Base-by-base conservation (phyloP, 2,329 filamentous ascomycete species). In the Aspergillus unguis region DNA sequence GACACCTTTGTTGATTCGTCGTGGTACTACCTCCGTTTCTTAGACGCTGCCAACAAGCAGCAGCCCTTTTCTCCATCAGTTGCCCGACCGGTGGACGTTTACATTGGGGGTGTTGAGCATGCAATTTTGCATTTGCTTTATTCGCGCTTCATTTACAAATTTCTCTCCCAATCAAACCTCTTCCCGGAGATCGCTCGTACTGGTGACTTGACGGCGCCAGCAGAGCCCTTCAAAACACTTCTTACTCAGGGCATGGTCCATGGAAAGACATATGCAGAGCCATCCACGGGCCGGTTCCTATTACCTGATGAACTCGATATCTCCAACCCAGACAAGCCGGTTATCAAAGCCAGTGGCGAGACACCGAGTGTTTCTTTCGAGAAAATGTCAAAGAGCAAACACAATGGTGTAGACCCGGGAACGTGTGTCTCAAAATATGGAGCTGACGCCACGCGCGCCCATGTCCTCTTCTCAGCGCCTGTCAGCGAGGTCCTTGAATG, bases 1-100 rank as follows among this genome's bases (percentile, higher is more conserved):
- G 91, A 96, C 69, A 96, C 91, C 0, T 96, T 96, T 72, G 91
- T 96, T 55, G 91, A 95, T 72, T 95, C 90, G 1, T 95, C 90
- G 49, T 96, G 91, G 91, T 96, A 96, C 70, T 95, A 86, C 65
- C 84, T 92, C 73, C 83, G 90, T 9, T 95, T 90, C 62, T 72
- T 85, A 28, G 89, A 95, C 62, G 77, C 87, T 1, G 76, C 84
- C 17, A 92, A 94, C 59, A 59, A 76, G 10, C 64, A 79, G 2
- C 68, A 75, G 10, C 84, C 84, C 0, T 85, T 95, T 58, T 84
- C 83, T 1, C 72, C 83, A n/a, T 72, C 65, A 3, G 48, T 60
- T 5, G 74, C 76, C 11, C 79, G 94, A 41, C 89, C 90, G 0
- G 90, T 96, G 0, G 90, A 95, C 66, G 73, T 91, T n/a, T 96